A percentile compares a stretch with the other conserved stretches of the same genome.
Evolutionary conservation across 257 asterid species (phyloP).

Genomic region (Solanum piurae): DNA sequence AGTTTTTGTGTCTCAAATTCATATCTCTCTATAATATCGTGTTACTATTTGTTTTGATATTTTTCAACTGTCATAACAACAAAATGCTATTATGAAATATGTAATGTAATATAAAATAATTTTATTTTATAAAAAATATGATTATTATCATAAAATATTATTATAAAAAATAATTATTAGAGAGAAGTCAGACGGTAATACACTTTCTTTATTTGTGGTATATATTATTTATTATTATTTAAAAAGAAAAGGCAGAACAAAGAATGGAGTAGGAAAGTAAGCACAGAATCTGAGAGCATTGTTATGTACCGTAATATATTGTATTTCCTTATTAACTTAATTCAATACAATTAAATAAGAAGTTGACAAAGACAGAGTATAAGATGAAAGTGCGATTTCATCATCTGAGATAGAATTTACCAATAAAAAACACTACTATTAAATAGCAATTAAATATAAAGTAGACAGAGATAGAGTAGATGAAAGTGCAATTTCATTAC

Average conservation of each 20-base stretch:
- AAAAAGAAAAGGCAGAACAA: neutral
- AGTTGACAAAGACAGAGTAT: neutral
- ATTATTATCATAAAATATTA: too few species aligned
- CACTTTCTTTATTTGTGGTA: neutral
- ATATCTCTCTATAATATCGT: neutral
- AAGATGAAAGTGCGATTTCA: neutral
- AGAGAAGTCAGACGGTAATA: too few species aligned
- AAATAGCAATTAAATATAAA: neutral
- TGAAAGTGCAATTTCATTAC: neutral
- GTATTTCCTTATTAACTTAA: neutral
- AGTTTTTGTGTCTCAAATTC: neutral
- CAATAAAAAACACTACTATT: neutral
- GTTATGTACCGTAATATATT: neutral
- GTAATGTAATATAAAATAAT: too few species aligned
- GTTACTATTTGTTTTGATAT: neutral
- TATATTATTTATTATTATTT: neutral
- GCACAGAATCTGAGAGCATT: neutral
- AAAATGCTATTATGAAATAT: too few species aligned
- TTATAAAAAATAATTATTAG: too few species aligned
- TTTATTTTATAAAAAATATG: too few species aligned
- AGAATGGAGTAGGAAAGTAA: neutral
- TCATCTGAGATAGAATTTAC: neutral
- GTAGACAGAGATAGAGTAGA: neutral
- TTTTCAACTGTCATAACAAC: too few species aligned
- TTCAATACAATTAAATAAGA: neutral